phyloP scores from a whole-genome alignment of 148 eudicot species.

The Gaultheria prostrata region DNA sequence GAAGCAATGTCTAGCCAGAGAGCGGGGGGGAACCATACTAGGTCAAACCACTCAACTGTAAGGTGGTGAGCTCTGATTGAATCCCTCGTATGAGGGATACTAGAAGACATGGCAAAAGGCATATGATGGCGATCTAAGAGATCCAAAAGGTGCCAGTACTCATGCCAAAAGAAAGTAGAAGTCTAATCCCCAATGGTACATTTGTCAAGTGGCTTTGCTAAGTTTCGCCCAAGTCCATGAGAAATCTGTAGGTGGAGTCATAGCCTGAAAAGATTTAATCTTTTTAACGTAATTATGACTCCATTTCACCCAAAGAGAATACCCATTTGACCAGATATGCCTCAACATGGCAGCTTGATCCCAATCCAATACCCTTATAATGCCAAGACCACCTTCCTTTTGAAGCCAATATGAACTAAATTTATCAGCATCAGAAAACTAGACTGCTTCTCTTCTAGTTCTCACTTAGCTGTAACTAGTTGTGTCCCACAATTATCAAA shows the following conservation, averaged over 20 bases:
- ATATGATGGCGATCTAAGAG: no score
- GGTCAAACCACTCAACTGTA: not conserved
- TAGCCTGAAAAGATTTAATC: not conserved
- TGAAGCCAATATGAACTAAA: not conserved
- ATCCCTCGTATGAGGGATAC: not conserved
- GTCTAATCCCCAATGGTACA: not conserved
- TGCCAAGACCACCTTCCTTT: not conserved
- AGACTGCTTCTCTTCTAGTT: not conserved
- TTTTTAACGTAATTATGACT: not conserved
- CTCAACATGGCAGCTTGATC: not conserved
- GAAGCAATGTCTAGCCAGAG: no score
- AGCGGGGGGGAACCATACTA: no score
- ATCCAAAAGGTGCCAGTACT: not conserved
- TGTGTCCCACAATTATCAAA: not conserved
- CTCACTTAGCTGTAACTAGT: not conserved
- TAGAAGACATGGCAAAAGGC: no score
- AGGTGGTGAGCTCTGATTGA: not conserved
- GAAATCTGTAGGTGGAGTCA: not conserved
- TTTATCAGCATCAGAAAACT: not conserved
- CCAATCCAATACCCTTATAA: not conserved
- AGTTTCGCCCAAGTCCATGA: not conserved
- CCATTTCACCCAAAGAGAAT: not conserved
- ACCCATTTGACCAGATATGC: not conserved
- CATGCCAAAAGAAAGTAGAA: not conserved
- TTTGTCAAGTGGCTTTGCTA: not conserved